A percentile compares a stretch with the other conserved stretches of the same genome.
These are phyloP conservation scores for Rosa hybrid DNA, from an alignment of 331 rosid species.

Conservation along the genomic window DNA sequence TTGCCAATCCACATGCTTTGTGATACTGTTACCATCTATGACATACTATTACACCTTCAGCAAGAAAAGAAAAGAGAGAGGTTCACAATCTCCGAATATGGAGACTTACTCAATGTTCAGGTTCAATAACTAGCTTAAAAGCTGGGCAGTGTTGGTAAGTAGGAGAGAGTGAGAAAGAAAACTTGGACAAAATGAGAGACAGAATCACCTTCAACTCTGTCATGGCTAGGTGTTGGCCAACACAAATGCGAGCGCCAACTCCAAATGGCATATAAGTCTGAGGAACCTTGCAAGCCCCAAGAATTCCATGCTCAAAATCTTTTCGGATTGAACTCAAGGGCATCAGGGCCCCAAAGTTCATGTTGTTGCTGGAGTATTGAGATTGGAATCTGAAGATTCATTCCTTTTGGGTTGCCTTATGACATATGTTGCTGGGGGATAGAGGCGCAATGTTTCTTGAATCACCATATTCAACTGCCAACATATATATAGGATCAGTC, in stretches of 20 bases:
- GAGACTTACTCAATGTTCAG: constrained; percentile 54
- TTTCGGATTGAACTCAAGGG: constrained; percentile 47
- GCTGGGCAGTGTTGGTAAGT: constrained; percentile 54
- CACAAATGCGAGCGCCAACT: constrained; percentile 46
- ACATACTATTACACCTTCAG: too few species aligned
- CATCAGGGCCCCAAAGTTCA: constrained; percentile 49
- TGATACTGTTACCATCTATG: too few species aligned
- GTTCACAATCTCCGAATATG: constrained; percentile 20
- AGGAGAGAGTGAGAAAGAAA: constrained; percentile 47
- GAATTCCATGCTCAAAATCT: constrained; percentile 53
- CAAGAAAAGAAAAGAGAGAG: too few species aligned
- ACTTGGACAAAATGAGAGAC: constrained; percentile 42
- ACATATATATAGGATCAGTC: not conserved
- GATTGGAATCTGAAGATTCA: constrained; percentile 53
- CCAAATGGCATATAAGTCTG: constrained; percentile 63
- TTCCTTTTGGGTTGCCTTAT: constrained; percentile 54
- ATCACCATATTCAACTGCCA: constrained; percentile 24
- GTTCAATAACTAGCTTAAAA: constrained; percentile 45
- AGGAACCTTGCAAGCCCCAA: constrained; percentile 44
- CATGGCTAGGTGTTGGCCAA: constrained; percentile 61
- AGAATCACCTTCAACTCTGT: constrained; percentile 56
- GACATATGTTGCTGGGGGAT: constrained; percentile 40
- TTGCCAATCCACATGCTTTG: too few species aligned
- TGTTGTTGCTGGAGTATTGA: constrained; percentile 38
- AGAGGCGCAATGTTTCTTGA: constrained; percentile 60